phyloP scores from a whole-genome alignment of 345 rosid genomes.

The Brassica incana region DNA sequence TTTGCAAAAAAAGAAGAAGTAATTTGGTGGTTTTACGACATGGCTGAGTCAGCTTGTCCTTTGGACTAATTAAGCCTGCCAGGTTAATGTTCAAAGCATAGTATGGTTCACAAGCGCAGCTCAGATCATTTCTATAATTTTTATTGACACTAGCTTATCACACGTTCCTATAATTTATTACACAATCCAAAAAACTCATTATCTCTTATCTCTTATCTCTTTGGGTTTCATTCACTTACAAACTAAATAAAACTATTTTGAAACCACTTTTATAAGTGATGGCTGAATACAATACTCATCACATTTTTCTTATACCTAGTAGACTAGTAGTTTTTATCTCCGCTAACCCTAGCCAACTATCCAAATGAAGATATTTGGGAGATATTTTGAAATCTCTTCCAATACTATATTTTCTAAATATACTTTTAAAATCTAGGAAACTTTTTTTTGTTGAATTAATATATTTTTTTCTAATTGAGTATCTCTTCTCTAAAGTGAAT shows the following conservation, averaged over 20 bases:
- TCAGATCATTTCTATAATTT: background rate
- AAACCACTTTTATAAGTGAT: too few relatives aligned
- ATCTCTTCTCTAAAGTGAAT: background rate
- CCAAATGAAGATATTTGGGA: background rate
- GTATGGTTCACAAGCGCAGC: background rate
- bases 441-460: too few relatives aligned
- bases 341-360: too few relatives aligned
- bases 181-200: background rate
- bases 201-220: background rate
- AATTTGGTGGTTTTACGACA: background rate
- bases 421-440: too few relatives aligned
- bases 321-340: too few relatives aligned
- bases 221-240: background rate
- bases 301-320: too few relatives aligned
- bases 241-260: background rate
- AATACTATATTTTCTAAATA: too few relatives aligned
- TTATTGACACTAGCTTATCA: background rate
- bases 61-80: background rate
- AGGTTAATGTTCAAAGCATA: background rate
- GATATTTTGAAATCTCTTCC: background rate
- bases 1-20: too few relatives aligned
- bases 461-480: background rate
- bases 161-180: background rate
- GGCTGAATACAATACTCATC: too few relatives aligned
- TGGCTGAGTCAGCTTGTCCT: background rate